A percentile compares a stretch with the other conserved stretches of the same genome.
These are phyloP conservation scores for Botrytis paeoniae DNA, from an alignment of 2,329 filamentous ascomycete genomes.

Conservation along the genomic window DNA sequence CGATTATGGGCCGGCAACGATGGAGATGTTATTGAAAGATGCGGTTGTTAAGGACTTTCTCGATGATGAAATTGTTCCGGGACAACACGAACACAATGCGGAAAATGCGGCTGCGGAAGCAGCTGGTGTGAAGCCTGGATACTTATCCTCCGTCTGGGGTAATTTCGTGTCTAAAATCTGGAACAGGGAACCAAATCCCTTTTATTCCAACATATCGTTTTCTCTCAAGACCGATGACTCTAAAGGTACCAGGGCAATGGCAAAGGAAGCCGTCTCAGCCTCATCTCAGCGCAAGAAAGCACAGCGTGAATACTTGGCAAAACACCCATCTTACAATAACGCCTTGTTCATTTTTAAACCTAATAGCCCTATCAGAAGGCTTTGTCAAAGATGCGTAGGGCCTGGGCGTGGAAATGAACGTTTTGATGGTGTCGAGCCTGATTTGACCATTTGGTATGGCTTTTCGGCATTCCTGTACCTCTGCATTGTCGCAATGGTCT, in stretches of 20 bases:
- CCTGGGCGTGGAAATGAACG: slow-evolving; percentile 84
- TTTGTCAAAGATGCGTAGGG: slow-evolving; percentile 88
- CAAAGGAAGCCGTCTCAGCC: slow-evolving; percentile 82
- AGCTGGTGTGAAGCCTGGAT: slow-evolving; percentile 52
- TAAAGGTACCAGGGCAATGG: slow-evolving; percentile 82
- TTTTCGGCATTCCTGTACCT: slow-evolving; percentile 94
- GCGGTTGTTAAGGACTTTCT: slow-evolving; percentile 93
- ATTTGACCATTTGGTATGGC: slow-evolving; percentile 84
- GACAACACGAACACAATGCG: slow-evolving; percentile 39
- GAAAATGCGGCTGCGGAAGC: slow-evolving; percentile 33
- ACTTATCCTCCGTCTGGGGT: slow-evolving; percentile 60
- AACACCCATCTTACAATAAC: slow-evolving; percentile 88
- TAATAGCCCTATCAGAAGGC: slow-evolving; percentile 69
- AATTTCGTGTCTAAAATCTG: slow-evolving; percentile 55
- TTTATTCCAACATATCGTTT: slow-evolving; percentile 79
- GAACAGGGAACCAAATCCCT: slow-evolving; percentile 83
- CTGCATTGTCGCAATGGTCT: slow-evolving; percentile 95
- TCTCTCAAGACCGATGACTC: slow-evolving; percentile 66
- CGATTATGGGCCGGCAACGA: slow-evolving; percentile 85
- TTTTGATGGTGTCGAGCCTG: slow-evolving; percentile 85
- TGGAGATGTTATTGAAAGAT: slow-evolving; percentile 96
- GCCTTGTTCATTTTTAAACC: slow-evolving; percentile 85
- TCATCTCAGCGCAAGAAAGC: slow-evolving; percentile 79
- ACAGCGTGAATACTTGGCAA: slow-evolving; percentile 84
- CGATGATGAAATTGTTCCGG: slow-evolving; percentile 62